These are phyloP conservation scores for Coriolopsis trogii DNA, from an alignment of 1,284 basidiomycete genomes.

Conservation along the genomic window DNA sequence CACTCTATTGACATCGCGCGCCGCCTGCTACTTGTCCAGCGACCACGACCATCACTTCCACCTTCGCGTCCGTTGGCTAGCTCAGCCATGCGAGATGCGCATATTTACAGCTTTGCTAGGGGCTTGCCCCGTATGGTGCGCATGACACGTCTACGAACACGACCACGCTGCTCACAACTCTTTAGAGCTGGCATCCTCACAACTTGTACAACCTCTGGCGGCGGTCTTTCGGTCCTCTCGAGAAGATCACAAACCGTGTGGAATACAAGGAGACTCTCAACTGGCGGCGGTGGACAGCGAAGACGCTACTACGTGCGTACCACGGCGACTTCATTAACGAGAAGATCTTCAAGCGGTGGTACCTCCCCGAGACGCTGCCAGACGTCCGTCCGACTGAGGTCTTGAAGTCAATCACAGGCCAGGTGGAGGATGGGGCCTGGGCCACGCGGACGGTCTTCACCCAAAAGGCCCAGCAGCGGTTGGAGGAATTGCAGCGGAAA, in stretches of 20 bases:
- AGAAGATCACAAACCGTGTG: constrained; percentile 62
- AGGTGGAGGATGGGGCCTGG: constrained; percentile 39
- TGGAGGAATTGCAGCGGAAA: constrained; percentile 59
- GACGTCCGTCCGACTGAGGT: constrained; percentile 69
- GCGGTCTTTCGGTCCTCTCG: constrained; percentile 50
- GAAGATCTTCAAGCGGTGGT: constrained; percentile 95
- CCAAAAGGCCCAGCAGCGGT: constrained; percentile 49
- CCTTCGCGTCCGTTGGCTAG: constrained; percentile 10
- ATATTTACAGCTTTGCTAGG: constrained; percentile 40
- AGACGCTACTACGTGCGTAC: constrained; percentile 91
- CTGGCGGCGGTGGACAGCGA: constrained; percentile 92
- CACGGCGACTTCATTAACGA: constrained; percentile 96
- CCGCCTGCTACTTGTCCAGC: constrained; percentile 18
- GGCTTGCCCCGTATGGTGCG: constrained; percentile 51
- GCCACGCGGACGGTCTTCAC: constrained; percentile 52
- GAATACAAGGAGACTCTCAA: constrained; percentile 72
- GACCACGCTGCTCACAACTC: constrained; percentile 6
- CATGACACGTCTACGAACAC: constrained; percentile 1
- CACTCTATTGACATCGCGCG: too few relatives aligned
- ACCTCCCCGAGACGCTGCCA: constrained; percentile 86
- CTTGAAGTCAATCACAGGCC: constrained; percentile 40
- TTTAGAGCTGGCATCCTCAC: constrained; percentile 78
- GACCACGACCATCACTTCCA: constrained; percentile 17
- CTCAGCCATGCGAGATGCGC: constrained; percentile 41
- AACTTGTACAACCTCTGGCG: constrained; percentile 76